A percentile compares a stretch with the other conserved stretches of the same genome.
Evolutionary conservation across 129 eudicot genomes (phyloP).

Genomic region (Chrysanthemum makinoi): DNA sequence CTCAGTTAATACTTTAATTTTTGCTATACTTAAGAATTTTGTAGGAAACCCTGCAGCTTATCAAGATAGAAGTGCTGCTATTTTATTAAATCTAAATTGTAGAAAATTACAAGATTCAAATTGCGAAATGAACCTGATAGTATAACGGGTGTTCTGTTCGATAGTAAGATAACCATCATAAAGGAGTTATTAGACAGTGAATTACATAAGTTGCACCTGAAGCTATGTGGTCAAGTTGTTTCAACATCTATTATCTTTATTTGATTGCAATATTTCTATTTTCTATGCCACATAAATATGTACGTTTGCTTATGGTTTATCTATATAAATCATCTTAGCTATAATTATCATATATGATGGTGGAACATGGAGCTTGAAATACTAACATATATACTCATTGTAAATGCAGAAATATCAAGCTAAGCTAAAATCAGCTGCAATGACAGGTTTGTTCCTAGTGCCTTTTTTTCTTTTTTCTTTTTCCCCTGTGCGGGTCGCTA

Average conservation of each 20-base stretch:
- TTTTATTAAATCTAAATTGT: too few relatives aligned
- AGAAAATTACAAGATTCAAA: too few relatives aligned
- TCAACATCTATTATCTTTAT: conserved; percentile 6
- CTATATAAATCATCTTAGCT: conserved; percentile 11
- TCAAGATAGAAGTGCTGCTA: too few relatives aligned
- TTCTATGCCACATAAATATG: background rate
- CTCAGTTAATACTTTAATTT: too few relatives aligned
- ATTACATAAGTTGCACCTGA: background rate
- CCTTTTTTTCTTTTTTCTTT: background rate
- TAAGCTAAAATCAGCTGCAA: conserved; percentile 49
- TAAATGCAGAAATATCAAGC: conserved; percentile 78
- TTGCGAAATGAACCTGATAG: too few relatives aligned
- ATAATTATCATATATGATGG: background rate
- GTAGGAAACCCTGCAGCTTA: too few relatives aligned
- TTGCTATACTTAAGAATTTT: too few relatives aligned
- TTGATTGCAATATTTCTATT: conserved; percentile 12
- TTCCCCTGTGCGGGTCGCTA: background rate
- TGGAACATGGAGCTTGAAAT: conserved; percentile 13
- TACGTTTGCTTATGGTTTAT: background rate
- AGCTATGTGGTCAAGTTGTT: conserved; percentile 5
- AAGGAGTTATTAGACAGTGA: conserved; percentile 6
- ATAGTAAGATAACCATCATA: background rate
- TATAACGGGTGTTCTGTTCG: background rate
- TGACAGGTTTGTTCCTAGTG: conserved; percentile 52
- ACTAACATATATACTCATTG: conserved; percentile 22